Base-by-base conservation (phyloP, 306 rosid genomes). In the Pterocarpus macrocarpus region DNA sequence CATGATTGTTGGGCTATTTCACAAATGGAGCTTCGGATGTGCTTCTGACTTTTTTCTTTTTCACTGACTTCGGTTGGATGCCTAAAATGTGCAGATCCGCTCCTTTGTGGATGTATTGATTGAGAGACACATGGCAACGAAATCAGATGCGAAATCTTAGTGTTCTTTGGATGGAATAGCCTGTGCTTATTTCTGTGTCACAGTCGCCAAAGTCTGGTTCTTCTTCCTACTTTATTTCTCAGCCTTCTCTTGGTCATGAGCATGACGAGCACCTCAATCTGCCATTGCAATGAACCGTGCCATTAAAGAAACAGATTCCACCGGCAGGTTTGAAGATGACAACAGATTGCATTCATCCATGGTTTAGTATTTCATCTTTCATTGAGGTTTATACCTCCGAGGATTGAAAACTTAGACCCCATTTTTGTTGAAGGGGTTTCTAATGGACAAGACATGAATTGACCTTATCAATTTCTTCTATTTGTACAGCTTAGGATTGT, bases 21-120 rank as follows among this genome's bases (percentile, higher is more conserved):
- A 34, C 57, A 11, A 43, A 22, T 50, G 59, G 71, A 63, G 64
- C 36, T 76, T 70, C 62, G 1, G 35, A 50, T 17, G 58, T 80
- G 71, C 75, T 52, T 70, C 86, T 79, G 45, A 59, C 79, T 55
- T 71, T 62, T 73, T 39, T 84, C 65, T 64, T 82, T 11, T 64
- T 81, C 80, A 64, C 83, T 84, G 62, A 78, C 79, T 76, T 63
- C 78, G 38, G 64, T 71, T 85, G 75, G 67, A 79, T 87, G 81
- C 64, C 82, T 80, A 77, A 72, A 58, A 75, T 68, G 13, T 91
- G 91, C 97, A 95, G 96, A 90, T 89, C 57, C 99, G 96, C 75
- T 85, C 99, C 56, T 95, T 93, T 87, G 98, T 95, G 83, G 99
- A 96, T 83, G 85, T 80, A 81, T 87, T 96, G 88, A 91, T 93